These are phyloP conservation scores for Waltergamsia citrina DNA, from an alignment of 2,329 filamentous ascomycete species.

Conservation along the genomic window DNA sequence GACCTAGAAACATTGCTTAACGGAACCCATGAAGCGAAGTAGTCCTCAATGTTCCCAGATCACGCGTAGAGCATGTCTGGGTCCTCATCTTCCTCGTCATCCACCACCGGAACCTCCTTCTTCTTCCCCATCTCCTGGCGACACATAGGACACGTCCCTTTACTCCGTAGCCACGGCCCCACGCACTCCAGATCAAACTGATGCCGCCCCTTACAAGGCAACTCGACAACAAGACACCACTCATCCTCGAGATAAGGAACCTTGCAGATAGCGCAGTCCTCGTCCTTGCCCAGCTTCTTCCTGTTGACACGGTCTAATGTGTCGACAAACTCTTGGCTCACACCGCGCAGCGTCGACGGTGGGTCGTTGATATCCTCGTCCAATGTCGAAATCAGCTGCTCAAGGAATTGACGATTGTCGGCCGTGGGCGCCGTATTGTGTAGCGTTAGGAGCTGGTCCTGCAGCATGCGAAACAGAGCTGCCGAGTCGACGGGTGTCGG, in stretches of 20 bases:
- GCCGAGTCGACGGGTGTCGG: slow-evolving; percentile 50
- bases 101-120: slow-evolving; percentile 32
- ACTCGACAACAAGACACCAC: slow-evolving; percentile 53
- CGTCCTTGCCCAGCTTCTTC: slow-evolving; percentile 38
- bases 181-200: slow-evolving; percentile 60
- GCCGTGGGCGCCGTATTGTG: slow-evolving; percentile 36
- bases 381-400: slow-evolving; percentile 35
- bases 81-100: slow-evolving; percentile 41
- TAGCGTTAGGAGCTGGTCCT: slow-evolving; percentile 46
- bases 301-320: slow-evolving; percentile 46
- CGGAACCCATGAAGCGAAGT: neutral
- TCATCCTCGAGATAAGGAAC: slow-evolving; percentile 51
- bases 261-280: slow-evolving; percentile 53
- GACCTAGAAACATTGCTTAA: too few relatives aligned
- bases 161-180: slow-evolving; percentile 53
- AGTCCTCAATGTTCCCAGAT: slow-evolving; percentile 2
- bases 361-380: slow-evolving; percentile 42
- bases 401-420: slow-evolving; percentile 40
- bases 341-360: slow-evolving; percentile 41
- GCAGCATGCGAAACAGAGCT: slow-evolving; percentile 47
- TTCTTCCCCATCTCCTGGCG: slow-evolving; percentile 50
- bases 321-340: slow-evolving; percentile 51
- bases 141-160: slow-evolving; percentile 57
- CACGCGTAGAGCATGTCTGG: slow-evolving; percentile 37
- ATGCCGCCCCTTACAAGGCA: slow-evolving; percentile 51